These are phyloP conservation scores for Gynostemma pentaphyllum DNA, from an alignment of 306 rosid species.

Conservation along the genomic window DNA sequence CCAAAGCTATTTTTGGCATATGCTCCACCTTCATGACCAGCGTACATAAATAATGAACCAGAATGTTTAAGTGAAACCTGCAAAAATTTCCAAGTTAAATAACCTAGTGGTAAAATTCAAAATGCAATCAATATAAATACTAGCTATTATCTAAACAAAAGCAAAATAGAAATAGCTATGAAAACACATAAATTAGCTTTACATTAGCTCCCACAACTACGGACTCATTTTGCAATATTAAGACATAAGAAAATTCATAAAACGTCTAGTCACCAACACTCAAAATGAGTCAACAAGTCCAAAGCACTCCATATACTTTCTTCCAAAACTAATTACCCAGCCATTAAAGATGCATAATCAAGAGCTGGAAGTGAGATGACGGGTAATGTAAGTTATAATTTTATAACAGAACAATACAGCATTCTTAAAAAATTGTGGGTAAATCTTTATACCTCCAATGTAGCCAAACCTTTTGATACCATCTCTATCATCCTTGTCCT, in stretches of 20 bases:
- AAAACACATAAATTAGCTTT: too few relatives aligned
- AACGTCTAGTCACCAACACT: neutral
- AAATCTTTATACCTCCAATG: constrained; percentile 62
- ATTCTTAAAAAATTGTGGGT: neutral
- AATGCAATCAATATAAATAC: neutral
- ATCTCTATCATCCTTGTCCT: constrained; percentile 90
- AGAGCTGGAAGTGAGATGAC: neutral
- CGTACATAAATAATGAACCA: constrained; percentile 96
- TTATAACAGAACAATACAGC: neutral
- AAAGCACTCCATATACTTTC: neutral
- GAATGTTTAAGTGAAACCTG: constrained; percentile 99
- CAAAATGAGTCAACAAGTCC: neutral
- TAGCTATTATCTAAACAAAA: neutral
- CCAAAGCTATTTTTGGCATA: constrained; percentile 97
- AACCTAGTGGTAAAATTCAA: neutral
- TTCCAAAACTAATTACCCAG: constrained; percentile 1
- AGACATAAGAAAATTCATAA: neutral
- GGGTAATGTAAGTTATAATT: neutral
- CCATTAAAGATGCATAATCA: neutral
- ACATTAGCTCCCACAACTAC: neutral
- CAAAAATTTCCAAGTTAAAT: constrained; percentile 14
- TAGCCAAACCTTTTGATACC: constrained; percentile 79
- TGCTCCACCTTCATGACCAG: constrained; percentile 94
- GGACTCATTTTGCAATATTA: neutral
- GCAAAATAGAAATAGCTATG: neutral